Base-by-base conservation (phyloP, 768 basidiomycete species). In the Hygrocybe coccinea region DNA sequence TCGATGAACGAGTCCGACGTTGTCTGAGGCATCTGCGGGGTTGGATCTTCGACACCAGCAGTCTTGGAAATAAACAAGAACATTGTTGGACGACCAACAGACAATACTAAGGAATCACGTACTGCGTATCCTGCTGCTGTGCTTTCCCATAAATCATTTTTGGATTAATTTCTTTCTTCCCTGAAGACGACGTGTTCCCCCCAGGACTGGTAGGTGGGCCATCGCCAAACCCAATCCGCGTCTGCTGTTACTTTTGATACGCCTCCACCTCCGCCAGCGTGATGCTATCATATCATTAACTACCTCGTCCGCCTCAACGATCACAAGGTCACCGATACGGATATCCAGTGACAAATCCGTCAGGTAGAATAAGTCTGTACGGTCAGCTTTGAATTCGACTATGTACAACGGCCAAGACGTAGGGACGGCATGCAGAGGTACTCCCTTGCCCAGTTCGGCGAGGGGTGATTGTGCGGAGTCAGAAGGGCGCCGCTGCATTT, bases 91-190 rank as follows among this genome's bases (percentile, higher is more conserved):
- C n/a, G n/a, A n/a, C n/a, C n/a, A n/a, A n/a, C n/a, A n/a, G n/a
- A n/a, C n/a, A n/a, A n/a, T n/a, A n/a, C n/a, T n/a, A 50, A 17
- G 24, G 61, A 34, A 57, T 52, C 37, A 74, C 77, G 60, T 60
- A 69, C 89, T 90, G 86, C 53, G 87, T 82, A 75, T 98, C 95
- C 61, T 88, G 85, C 19, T 75, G 77, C 56, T 81, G 80, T 6
- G 93, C 93, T 71, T 93, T 95, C 22, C 83, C 86, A 69, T 94
- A 95, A 37, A 97, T 95, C 82, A 88, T 84, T 82, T 99, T 99
- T 11, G 95, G 95, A 67, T 88, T 92, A 55, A 97, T 91, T 71
- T 97, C 94, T 75, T 95, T 95, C 71, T 89, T 91, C 55, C 68
- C 65, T 17, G 57, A 53, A n/a, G 56, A 62, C 17, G 60, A 51